These are phyloP conservation scores for Aspergillus affinis DNA, from an alignment of 495 filamentous ascomycete species.

Conservation along the genomic window DNA sequence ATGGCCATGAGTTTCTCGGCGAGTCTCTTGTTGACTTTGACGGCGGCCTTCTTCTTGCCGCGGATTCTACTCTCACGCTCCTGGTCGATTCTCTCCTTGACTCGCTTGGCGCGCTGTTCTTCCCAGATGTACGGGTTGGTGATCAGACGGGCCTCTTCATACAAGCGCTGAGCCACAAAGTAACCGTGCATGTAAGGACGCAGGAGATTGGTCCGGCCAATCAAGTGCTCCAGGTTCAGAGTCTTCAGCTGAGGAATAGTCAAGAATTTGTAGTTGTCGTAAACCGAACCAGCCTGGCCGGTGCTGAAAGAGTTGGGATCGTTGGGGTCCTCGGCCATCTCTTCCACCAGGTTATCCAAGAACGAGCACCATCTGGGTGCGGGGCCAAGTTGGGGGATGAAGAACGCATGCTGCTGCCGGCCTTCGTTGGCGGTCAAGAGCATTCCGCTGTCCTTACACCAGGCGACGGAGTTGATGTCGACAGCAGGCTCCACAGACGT, in stretches of 20 bases:
- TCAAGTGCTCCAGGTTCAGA: conserved; percentile 80
- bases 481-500: conserved; percentile 93
- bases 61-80: conserved; percentile 89
- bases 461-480: conserved; percentile 88
- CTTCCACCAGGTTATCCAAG: conserved; percentile 94
- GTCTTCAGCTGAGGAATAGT: conserved; percentile 77
- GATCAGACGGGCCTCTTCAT: conserved; percentile 91
- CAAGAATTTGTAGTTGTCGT: conserved; percentile 98
- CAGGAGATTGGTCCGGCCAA: conserved; percentile 82
- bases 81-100: conserved; percentile 92
- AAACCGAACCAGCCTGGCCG: conserved; percentile 65
- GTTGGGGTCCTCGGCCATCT: conserved; percentile 84
- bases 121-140: conserved; percentile 90
- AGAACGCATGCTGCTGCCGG: conserved; percentile 87
- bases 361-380: conserved; percentile 95
- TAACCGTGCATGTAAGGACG: conserved; percentile 98
- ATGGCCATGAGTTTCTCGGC: conserved; percentile 78
- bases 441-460: conserved; percentile 87
- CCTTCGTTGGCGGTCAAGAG: conserved; percentile 95
- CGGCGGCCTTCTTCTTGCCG: conserved; percentile 87
- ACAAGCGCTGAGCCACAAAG: conserved; percentile 88
- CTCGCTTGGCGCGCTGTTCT: conserved; percentile 78
- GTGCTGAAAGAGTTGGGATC: conserved; percentile 64
- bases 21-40: conserved; percentile 81
- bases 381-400: conserved; percentile 90